Conservation (phyloP, 306 rosid genomes). For the Spatholobus suberectus region DNA sequence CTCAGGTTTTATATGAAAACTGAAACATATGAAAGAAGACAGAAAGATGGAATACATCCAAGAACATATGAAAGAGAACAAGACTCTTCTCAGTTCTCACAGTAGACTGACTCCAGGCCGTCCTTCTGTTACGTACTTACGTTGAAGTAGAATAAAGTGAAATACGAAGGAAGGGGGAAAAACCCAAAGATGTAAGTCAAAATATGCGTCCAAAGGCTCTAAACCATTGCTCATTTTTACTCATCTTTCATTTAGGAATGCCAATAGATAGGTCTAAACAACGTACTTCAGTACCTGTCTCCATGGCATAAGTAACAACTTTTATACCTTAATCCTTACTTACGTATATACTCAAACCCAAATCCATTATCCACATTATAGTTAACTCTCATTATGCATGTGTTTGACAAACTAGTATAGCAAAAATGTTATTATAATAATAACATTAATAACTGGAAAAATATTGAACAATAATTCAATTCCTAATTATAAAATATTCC, state of each 20-base stretch:
- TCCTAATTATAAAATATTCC: neutral
- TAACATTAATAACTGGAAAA: too few species aligned
- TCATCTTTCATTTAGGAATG: neutral
- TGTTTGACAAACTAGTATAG: neutral
- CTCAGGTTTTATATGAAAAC: neutral
- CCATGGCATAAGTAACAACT: neutral
- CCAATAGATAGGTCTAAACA: neutral
- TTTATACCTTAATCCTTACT: neutral
- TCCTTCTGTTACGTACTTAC: neutral
- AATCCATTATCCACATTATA: neutral
- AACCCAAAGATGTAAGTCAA: neutral
- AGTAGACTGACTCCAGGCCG: neutral
- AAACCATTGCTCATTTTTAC: neutral
- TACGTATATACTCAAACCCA: neutral
- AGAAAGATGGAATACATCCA: neutral
- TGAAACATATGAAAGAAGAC: neutral
- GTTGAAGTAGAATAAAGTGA: too few species aligned
- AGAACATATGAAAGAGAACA: too few species aligned
- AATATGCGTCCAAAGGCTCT: neutral
- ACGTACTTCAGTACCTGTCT: neutral
- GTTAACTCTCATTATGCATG: neutral
- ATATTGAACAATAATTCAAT: neutral
- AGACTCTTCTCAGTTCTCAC: conserved; percentile 20
- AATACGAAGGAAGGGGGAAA: neutral
- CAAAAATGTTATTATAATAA: neutral